Conservation (phyloP, 768 basidiomycete genomes). For the Boletus subparvulus region DNA sequence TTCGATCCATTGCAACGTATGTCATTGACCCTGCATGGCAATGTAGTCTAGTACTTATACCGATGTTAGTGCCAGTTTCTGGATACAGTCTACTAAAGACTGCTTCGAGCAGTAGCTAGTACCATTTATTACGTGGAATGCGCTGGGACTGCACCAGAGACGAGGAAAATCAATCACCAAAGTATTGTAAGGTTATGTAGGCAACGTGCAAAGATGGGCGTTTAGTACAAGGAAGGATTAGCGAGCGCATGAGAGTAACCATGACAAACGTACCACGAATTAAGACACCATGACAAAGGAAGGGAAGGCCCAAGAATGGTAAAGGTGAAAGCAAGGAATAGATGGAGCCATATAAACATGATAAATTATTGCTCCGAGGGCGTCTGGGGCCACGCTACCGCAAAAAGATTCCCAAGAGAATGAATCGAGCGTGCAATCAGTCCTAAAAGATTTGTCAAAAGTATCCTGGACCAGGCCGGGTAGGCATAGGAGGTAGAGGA, state of each 20-base stretch:
- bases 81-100: conserved; percentile 6
- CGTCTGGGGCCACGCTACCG: not conserved
- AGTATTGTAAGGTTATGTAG: conserved; percentile 1
- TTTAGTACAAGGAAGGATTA: conserved; percentile 11
- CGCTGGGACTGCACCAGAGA: not conserved
- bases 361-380: conserved; percentile 26
- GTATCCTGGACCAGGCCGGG: conserved; percentile 27
- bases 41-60: not conserved
- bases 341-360: conserved; percentile 26
- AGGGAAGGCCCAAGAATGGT: conserved; percentile 13
- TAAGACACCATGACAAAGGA: conserved; percentile 2
- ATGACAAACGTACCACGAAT: conserved; percentile 3
- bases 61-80: not conserved
- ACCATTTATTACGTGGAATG: not conserved
- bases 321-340: conserved; percentile 8
- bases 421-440: not conserved
- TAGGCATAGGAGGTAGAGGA: conserved; percentile 13
- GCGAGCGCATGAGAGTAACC: not conserved
- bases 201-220: not conserved
- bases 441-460: conserved; percentile 20
- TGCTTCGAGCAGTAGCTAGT: conserved; percentile 7
- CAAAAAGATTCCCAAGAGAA: conserved; percentile 10
- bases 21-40: not conserved
- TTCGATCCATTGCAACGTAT: not conserved
- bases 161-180: not conserved